Evolutionary conservation across 345 rosid species (phyloP).

Genomic region (Pseudoturritis turrita): DNA sequence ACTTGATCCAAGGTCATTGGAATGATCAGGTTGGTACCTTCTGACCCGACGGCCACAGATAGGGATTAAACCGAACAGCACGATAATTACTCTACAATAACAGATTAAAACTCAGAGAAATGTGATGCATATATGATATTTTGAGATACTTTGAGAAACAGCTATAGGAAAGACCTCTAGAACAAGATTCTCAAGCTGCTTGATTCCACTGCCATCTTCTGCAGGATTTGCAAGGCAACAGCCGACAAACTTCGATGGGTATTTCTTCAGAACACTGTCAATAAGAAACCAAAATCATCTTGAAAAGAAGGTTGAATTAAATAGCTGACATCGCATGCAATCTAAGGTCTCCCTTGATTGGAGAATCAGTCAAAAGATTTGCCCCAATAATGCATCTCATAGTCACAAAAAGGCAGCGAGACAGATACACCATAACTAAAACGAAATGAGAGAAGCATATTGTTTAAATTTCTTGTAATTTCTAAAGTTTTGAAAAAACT

Average conservation of each 20-base stretch:
- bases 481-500: background rate
- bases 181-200: constrained; percentile 72
- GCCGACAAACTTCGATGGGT: constrained; percentile 79
- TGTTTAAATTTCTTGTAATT: background rate
- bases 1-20: background rate
- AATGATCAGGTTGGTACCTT: constrained; percentile 47
- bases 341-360: background rate
- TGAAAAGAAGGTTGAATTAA: background rate
- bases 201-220: constrained; percentile 75
- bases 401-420: background rate
- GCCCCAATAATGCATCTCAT: background rate
- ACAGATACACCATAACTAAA: background rate
- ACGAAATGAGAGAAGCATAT: constrained; percentile 8
- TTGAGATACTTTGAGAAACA: background rate
- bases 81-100: constrained; percentile 65
- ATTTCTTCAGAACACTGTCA: constrained; percentile 62
- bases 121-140: background rate
- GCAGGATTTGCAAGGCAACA: constrained; percentile 97
- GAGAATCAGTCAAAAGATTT: background rate
- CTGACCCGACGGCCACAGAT: constrained; percentile 82
- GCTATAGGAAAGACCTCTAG: constrained; percentile 45
- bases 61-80: constrained; percentile 95
- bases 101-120: constrained; percentile 19
- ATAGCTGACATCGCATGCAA: background rate
- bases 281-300: background rate